These are phyloP conservation scores for Fragaria iinumae DNA, from an alignment of 306 rosid genomes.

Conservation along the genomic window DNA sequence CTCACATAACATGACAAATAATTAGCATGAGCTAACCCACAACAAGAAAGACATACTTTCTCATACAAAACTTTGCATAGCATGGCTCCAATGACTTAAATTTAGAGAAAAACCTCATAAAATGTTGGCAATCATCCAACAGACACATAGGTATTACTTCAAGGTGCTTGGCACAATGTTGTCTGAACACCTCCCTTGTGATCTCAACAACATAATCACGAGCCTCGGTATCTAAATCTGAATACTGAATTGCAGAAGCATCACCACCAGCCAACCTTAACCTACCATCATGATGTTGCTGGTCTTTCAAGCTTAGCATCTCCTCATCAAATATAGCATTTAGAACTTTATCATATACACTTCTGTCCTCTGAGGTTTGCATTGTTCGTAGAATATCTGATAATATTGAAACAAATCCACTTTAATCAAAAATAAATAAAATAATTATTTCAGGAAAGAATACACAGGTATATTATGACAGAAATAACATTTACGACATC, in stretches of 20 bases:
- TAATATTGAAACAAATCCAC: slow-evolving; percentile 20
- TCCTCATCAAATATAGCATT: slow-evolving; percentile 86
- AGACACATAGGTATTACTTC: slow-evolving; percentile 68
- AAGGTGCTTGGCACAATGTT: slow-evolving; percentile 83
- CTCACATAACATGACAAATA: slow-evolving; percentile 27
- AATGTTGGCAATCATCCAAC: slow-evolving; percentile 68
- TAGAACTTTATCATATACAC: slow-evolving; percentile 77
- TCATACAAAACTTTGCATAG: slow-evolving; percentile 14
- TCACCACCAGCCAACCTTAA: slow-evolving; percentile 46
- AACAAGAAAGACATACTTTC: not conserved
- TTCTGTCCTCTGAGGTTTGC: slow-evolving; percentile 85
- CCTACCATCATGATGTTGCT: slow-evolving; percentile 48
- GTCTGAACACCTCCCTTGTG: slow-evolving; percentile 67
- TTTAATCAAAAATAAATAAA: not conserved
- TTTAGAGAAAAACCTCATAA: slow-evolving; percentile 58
- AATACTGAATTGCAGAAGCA: slow-evolving; percentile 53
- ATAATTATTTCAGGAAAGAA: not conserved
- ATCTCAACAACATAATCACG: slow-evolving; percentile 77
- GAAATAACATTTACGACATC: not conserved
- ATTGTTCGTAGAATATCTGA: slow-evolving; percentile 78
- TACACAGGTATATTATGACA: not conserved
- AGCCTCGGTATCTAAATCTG: slow-evolving; percentile 71
- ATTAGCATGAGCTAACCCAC: slow-evolving; percentile 28
- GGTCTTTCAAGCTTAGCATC: slow-evolving; percentile 51
- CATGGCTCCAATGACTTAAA: slow-evolving; percentile 22